Evolutionary conservation across 192 early-diverging fungal genomes (phyloP).

Genomic region (Pilobolus umbonatus): DNA sequence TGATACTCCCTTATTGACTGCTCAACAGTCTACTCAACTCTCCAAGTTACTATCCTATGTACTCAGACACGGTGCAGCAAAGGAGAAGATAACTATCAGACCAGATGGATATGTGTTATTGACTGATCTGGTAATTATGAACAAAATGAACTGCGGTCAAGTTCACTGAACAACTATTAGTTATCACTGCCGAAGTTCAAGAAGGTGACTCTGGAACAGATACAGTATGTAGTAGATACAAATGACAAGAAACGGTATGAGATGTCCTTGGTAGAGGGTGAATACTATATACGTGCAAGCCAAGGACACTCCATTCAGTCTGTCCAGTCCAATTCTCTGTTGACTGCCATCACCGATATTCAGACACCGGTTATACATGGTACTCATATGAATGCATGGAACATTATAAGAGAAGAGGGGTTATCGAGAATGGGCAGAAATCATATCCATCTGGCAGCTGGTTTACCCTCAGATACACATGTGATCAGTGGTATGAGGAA

Average conservation of each 20-base stretch:
- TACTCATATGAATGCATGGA: conserved; percentile 53
- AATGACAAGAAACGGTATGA: conserved; percentile 84
- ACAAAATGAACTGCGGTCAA: background rate
- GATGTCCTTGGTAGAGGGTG: conserved; percentile 42
- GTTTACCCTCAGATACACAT: conserved; percentile 54
- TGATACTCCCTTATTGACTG: no score
- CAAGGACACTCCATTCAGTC: conserved; percentile 77
- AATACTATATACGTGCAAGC: conserved; percentile 73
- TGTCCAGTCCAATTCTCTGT: conserved; percentile 30
- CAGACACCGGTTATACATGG: conserved; percentile 65
- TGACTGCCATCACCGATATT: conserved; percentile 22
- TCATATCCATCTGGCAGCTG: conserved; percentile 87
- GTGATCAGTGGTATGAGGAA: conserved; percentile 70
- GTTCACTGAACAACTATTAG: conserved; percentile 23
- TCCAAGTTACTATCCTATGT: conserved; percentile 81
- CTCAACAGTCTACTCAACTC: conserved; percentile 31
- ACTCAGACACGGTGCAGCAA: conserved; percentile 77
- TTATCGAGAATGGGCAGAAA: conserved; percentile 76
- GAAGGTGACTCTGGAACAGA: conserved; percentile 50
- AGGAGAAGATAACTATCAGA: conserved; percentile 69
- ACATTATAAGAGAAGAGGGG: conserved; percentile 46
- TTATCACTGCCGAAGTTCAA: conserved; percentile 54
- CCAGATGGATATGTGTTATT: conserved; percentile 73
- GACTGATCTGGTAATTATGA: conserved; percentile 51
- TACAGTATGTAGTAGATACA: conserved; percentile 61